Percentiles rank a stretch among this genome's conserved stretches.
Conservation (phyloP, 176 grass and related monocot genomes). For the Leersia perrieri region DNA sequence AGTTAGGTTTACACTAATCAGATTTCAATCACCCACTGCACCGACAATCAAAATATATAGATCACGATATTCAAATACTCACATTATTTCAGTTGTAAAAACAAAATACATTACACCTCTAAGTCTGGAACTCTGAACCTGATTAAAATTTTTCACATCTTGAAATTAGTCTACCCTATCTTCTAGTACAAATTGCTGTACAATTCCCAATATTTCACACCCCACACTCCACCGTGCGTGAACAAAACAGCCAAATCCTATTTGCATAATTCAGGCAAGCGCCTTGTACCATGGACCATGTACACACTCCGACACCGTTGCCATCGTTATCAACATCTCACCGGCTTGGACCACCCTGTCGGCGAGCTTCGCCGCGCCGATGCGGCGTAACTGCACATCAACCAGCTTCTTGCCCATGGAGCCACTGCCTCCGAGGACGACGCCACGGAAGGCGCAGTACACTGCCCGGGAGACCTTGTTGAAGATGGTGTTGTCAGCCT, state of each 20-base stretch:
- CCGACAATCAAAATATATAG: not conserved
- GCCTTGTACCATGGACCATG: constrained; percentile 80
- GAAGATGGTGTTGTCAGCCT: constrained; percentile 58
- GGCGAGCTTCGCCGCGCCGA: constrained; percentile 43
- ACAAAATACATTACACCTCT: not conserved
- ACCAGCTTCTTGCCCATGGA: constrained; percentile 63
- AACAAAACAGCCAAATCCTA: constrained; percentile 26
- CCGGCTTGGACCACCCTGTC: constrained; percentile 42
- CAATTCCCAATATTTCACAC: constrained; percentile 26
- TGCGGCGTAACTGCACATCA: constrained; percentile 44
- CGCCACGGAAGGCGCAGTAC: constrained; percentile 52
- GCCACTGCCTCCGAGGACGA: constrained; percentile 55
- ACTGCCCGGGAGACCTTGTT: constrained; percentile 60
- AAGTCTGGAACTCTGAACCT: too few species aligned
- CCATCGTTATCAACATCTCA: constrained; percentile 52
- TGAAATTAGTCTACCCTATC: constrained; percentile 18
- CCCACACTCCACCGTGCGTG: constrained; percentile 11
- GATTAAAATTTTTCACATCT: too few species aligned
- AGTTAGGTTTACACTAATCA: too few species aligned
- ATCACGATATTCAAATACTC: not conserved
- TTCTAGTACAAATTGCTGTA: constrained; percentile 39
- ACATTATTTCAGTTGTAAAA: constrained; percentile 37
- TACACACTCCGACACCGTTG: constrained; percentile 51
- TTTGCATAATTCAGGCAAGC: constrained; percentile 48
- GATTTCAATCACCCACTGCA: not conserved